Evolutionary conservation across 1,284 basidiomycete genomes (phyloP).

Genomic region (Thecaphora thlaspeos): DNA sequence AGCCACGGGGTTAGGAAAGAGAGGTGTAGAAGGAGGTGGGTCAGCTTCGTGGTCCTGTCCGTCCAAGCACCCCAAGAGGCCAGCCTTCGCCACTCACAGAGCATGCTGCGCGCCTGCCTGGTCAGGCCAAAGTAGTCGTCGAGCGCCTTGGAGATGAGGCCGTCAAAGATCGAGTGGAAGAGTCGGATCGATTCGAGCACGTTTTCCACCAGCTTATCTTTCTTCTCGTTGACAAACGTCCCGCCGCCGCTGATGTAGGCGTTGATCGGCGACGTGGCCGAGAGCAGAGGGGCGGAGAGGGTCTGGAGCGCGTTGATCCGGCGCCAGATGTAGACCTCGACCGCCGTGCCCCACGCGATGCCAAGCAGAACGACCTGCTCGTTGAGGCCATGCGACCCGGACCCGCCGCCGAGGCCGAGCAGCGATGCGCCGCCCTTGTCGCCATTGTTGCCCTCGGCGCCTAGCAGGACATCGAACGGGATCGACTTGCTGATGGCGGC

Average conservation of each 20-base stretch:
- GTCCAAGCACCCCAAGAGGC: not conserved
- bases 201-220: slow-evolving; percentile 37
- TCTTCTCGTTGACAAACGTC: slow-evolving; percentile 15
- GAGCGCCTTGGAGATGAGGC: slow-evolving; percentile 19
- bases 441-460: not conserved
- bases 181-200: slow-evolving; percentile 25
- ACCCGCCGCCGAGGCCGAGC: not conserved
- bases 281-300: slow-evolving; percentile 10
- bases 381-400: slow-evolving; percentile 11
- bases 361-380: slow-evolving; percentile 34
- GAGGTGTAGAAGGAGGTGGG: not conserved
- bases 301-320: slow-evolving; percentile 24
- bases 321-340: slow-evolving; percentile 40
- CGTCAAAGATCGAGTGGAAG: slow-evolving; percentile 36
- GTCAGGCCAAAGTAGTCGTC: slow-evolving; percentile 29
- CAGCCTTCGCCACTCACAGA: slow-evolving; percentile 1
- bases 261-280: slow-evolving; percentile 11
- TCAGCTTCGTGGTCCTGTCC: no score
- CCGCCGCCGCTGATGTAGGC: slow-evolving; percentile 19
- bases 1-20: not conserved
- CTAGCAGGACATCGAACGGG: slow-evolving; percentile 32
- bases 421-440: not conserved
- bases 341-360: slow-evolving; percentile 36
- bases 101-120: slow-evolving; percentile 28
- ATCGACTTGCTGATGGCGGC: slow-evolving; percentile 29